Evolutionary conservation across 352 stramenopile species (phyloP), one percentile per base, ranked within the genome.

Genomic region (Phytophthora quininea): DNA sequence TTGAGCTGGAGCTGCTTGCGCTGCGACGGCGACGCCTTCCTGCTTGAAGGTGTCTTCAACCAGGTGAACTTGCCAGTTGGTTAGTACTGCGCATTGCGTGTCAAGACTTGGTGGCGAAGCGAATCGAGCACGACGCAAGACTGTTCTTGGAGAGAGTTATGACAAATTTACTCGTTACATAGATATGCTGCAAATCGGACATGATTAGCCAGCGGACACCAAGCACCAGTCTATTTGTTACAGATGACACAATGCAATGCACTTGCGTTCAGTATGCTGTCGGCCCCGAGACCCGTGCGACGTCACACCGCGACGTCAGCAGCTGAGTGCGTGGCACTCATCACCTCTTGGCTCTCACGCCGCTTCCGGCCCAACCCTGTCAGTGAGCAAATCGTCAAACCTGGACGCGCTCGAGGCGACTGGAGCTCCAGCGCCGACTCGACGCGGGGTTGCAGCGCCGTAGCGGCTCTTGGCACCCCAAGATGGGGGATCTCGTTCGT

Each of bases 321-420:
- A 53, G 30, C 12, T 27, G n/a, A 32, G 19, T 49, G 43, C 43
- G 6, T 30, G 12, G 10, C 43, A 49, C 43, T 49, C 43, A 49
- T 49, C 47, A 19, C 19, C 7, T 53, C 27, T 4, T 37, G 64
- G 24, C 32, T 37, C 40, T 7, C 29, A 37, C 29, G 47, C 30
- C 47, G 47, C 3, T 10, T 7, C 15, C 30, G 47, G 47, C 7
- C 10, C 24, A 61, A 54, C 30, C 46, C 32, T n/a, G 19, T 54
- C 47, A 40, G 37, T 67, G 12, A 77, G 49, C 65, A 74, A 15
- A 72, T 77, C 66, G 48, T 77, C 70, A 27, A 77, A 74, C 8
- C 51, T 51, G 6, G 65, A 74, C 8, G 46, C 37, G 5, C 58
- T 47, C 30, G 37, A 3, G 56, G 30, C 40, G 12, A 31, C 42